phyloP scores from a whole-genome alignment of 2,329 filamentous ascomycete genomes.

The Scedosporium boydii region DNA sequence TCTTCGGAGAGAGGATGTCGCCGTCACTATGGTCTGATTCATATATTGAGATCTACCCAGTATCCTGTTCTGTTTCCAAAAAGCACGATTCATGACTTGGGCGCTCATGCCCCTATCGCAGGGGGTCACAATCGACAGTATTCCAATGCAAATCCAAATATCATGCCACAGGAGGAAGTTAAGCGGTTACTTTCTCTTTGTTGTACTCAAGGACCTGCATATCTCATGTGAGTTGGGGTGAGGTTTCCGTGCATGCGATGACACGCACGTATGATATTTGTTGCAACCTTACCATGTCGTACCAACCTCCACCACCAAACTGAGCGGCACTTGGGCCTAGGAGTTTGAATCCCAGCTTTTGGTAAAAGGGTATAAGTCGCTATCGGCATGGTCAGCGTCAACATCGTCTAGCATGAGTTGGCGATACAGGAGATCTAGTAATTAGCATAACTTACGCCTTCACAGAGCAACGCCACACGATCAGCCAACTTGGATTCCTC shows the following conservation, averaged over 20 bases:
- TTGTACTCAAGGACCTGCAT: background rate
- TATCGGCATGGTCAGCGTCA: conserved; percentile 15
- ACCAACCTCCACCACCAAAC: conserved; percentile 74
- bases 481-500: conserved; percentile 60
- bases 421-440: too few relatives aligned
- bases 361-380: conserved; percentile 66
- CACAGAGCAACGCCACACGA: conserved; percentile 66
- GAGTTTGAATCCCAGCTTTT: conserved; percentile 62
- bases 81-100: too few relatives aligned
- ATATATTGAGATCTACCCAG: too few relatives aligned
- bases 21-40: too few relatives aligned
- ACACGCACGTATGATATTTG: background rate
- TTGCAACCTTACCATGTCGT: conserved; percentile 57
- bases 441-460: conserved; percentile 42
- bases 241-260: background rate
- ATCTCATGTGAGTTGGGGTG: background rate
- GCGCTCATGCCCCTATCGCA: too few relatives aligned
- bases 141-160: too few relatives aligned
- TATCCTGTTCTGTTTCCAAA: too few relatives aligned
- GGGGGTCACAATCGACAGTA: too few relatives aligned
- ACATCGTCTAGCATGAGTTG: background rate
- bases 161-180: background rate
- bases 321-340: conserved; percentile 57
- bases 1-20: too few relatives aligned
- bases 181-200: background rate